phyloP scores from a whole-genome alignment of 2,329 filamentous ascomycete genomes.

The Pochonia chlamydosporia region DNA sequence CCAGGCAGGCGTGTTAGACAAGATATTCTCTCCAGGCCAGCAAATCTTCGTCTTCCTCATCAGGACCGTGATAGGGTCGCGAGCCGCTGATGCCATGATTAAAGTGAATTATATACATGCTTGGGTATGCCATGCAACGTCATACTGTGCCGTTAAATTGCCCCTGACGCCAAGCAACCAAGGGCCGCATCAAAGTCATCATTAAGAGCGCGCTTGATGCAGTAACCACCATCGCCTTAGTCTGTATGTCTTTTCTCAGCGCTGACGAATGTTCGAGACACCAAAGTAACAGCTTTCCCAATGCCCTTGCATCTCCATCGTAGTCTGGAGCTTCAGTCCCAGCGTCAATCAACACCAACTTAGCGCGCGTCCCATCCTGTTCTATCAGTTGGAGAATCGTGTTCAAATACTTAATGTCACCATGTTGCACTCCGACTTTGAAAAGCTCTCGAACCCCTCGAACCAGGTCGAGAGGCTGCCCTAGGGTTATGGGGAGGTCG shows the following conservation, averaged over 20 bases:
- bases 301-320: background rate
- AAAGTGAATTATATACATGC: too few species aligned
- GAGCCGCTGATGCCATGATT: too few species aligned
- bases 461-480: background rate
- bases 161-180: background rate
- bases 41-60: too few species aligned
- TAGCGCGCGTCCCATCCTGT: background rate
- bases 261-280: background rate
- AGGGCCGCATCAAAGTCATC: background rate
- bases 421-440: background rate
- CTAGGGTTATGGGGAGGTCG: too few species aligned
- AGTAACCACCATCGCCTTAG: background rate
- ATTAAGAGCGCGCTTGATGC: background rate
- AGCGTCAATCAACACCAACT: background rate
- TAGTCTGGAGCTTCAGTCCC: background rate
- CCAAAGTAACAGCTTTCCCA: background rate
- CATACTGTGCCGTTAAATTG: too few species aligned
- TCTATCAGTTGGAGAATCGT: background rate
- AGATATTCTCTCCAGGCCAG: too few species aligned
- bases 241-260: background rate
- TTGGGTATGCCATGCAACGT: too few species aligned
- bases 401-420: background rate
- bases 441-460: background rate
- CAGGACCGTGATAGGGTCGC: too few species aligned
- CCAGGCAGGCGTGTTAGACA: too few species aligned